Conservation (phyloP, 441 rosid genomes). For the Bocquillonia castaneifolia region DNA sequence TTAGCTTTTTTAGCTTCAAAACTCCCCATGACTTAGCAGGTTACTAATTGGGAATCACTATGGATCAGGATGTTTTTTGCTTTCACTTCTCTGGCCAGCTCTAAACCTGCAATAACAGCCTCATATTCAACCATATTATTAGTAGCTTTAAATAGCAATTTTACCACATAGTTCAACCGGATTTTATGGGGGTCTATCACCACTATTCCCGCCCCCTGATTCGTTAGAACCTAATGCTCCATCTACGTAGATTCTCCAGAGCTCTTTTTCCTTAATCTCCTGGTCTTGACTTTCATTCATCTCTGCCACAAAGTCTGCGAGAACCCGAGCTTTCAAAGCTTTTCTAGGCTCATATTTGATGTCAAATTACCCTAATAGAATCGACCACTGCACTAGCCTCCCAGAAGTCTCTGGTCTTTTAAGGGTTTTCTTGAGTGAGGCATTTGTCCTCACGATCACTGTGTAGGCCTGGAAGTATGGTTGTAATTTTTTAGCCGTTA, state of each 20-base stretch:
- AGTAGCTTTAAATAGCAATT: too few species aligned
- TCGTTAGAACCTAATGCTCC: neutral
- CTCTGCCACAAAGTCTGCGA: neutral
- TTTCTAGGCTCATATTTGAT: neutral
- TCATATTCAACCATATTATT: too few species aligned
- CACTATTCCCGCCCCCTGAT: too few species aligned
- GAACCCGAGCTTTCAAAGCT: neutral
- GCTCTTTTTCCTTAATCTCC: neutral
- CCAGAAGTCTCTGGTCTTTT: neutral
- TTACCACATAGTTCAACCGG: too few species aligned
- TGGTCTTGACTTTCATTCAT: neutral
- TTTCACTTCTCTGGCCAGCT: too few species aligned
- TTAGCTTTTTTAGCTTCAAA: too few species aligned
- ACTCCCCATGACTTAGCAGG: too few species aligned
- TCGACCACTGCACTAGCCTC: neutral
- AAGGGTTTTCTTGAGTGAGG: neutral
- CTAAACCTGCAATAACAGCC: too few species aligned
- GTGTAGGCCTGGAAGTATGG: neutral
- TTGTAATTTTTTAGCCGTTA: neutral
- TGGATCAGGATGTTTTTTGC: too few species aligned
- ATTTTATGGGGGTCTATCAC: too few species aligned
- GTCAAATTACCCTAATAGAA: neutral
- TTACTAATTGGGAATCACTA: too few species aligned
- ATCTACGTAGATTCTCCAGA: neutral
- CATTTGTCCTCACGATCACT: neutral